A percentile compares a stretch with the other conserved stretches of the same genome.
These are phyloP conservation scores for Phytophthora sp. DNA, from an alignment of 352 stramenopile genomes.

Conservation along the genomic window DNA sequence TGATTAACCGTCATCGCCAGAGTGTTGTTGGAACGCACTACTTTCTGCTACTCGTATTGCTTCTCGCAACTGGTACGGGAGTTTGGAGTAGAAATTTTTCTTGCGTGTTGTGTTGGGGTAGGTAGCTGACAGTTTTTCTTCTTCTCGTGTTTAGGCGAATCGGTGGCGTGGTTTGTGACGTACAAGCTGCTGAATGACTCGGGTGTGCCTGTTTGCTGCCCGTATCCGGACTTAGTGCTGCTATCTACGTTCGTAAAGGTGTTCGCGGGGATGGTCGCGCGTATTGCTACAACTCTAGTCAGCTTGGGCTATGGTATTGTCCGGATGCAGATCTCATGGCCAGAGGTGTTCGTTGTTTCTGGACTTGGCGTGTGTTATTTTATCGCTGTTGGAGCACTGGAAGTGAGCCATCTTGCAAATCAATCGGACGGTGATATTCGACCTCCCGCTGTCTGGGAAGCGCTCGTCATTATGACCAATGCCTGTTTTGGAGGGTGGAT, in stretches of 20 bases:
- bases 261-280: constrained; percentile 71
- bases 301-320: constrained; percentile 86
- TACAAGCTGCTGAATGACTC: constrained; percentile 79
- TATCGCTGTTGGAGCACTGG: constrained; percentile 72
- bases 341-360: constrained; percentile 77
- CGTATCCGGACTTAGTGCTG: constrained; percentile 71
- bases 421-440: constrained; percentile 69
- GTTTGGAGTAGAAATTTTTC: not conserved
- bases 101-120: not conserved
- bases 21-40: constrained; percentile 86
- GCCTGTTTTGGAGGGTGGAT: constrained; percentile 87
- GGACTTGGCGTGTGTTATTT: constrained; percentile 85
- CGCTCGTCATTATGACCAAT: constrained; percentile 81
- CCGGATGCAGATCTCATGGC: constrained; percentile 70
- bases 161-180: constrained; percentile 77
- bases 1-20: constrained; percentile 73
- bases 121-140: not conserved
- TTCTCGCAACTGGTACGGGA: constrained; percentile 68
- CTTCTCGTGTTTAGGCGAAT: constrained; percentile 50
- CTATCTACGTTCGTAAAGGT: constrained; percentile 81
- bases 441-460: constrained; percentile 78
- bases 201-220: constrained; percentile 76
- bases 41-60: constrained; percentile 78
- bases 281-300: constrained; percentile 78
- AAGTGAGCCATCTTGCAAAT: constrained; percentile 83